Percentiles rank a stretch among this genome's conserved stretches.
Evolutionary conservation across 1,284 basidiomycete genomes (phyloP).

Genomic region (Apiotrichum siamense): DNA sequence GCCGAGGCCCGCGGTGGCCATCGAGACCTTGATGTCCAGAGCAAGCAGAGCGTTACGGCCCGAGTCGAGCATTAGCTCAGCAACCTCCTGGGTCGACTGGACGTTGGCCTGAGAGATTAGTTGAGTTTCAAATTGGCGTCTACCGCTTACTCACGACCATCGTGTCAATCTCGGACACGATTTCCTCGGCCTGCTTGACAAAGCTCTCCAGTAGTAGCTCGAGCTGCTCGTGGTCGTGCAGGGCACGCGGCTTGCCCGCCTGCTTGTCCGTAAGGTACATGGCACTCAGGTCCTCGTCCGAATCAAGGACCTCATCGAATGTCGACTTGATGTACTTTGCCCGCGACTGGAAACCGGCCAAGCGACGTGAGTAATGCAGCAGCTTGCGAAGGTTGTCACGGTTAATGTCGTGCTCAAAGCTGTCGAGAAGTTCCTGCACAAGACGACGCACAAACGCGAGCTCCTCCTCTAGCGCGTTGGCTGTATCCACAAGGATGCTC

Average conservation of each 20-base stretch:
- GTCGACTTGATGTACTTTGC: constrained; percentile 84
- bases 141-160: constrained; percentile 57
- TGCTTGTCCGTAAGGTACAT: constrained; percentile 86
- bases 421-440: constrained; percentile 78
- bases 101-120: constrained; percentile 64
- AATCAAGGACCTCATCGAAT: constrained; percentile 80
- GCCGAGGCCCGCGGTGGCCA: constrained; percentile 85
- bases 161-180: constrained; percentile 83
- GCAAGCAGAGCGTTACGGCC: constrained; percentile 90
- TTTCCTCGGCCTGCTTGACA: constrained; percentile 91
- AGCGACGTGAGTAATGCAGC: constrained; percentile 78
- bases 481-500: constrained; percentile 77
- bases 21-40: constrained; percentile 89
- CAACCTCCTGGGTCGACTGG: constrained; percentile 93
- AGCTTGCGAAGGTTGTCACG: constrained; percentile 84
- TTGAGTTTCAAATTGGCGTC: background rate
- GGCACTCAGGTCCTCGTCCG: constrained; percentile 85
- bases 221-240: constrained; percentile 83
- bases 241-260: constrained; percentile 54
- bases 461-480: constrained; percentile 85
- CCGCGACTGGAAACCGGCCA: constrained; percentile 80
- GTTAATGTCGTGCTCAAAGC: constrained; percentile 88
- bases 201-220: constrained; percentile 91
- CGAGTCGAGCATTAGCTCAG: constrained; percentile 92
- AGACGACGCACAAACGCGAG: constrained; percentile 80